Evolutionary conservation across 1,284 basidiomycete species (phyloP), one percentile per base, ranked within the genome.

Genomic region (Microbotryum scabiosae): DNA sequence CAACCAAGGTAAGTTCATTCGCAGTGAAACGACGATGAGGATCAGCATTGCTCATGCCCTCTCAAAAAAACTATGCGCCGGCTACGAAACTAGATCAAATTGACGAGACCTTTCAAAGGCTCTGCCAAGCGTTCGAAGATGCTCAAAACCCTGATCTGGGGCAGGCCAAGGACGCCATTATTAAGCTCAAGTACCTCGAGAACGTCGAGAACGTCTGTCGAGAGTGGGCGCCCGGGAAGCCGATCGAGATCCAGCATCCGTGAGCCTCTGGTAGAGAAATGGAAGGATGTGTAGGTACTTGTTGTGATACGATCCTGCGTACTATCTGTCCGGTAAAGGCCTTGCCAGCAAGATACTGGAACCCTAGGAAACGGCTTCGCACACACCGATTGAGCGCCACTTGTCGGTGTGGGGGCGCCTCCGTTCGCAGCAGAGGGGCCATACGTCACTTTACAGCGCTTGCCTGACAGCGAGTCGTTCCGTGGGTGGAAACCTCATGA

Each of bases 141-240:
- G 75, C 78, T 32, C 79, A 86, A 41, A 41, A 41, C 54, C 85
- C 88, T 81, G 71, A 73, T 8, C 71, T 74, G 2, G 85, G 82
- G 0, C 85, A 83, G 72, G 73, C 68, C 12, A 65, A 64, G 28
- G 63, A 74, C 20, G 81, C 82, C 12, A 81, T 86, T 16, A 81
- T 90, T 28, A 80, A 85, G 69, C 79, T 94, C 28, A 83, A 84
- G 69, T 96, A 93, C 73, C 76, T 89, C 72, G 77, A 83, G 56
- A 83, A 85, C n/a, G 84, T 93, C 25, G 80, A 83, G 46, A 76
- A 79, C 14, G 89, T 90, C 7, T 85, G 83, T 5, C 79, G 78
- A 63, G 79, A 79, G 52, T 74, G 73, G 73, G 60, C 60, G 51
- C 65, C 68, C 7, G 71, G 71, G 12, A 62, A 70, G 61, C 48